Conservation (phyloP, 83 land plant genomes). For the Thuja plicata region DNA sequence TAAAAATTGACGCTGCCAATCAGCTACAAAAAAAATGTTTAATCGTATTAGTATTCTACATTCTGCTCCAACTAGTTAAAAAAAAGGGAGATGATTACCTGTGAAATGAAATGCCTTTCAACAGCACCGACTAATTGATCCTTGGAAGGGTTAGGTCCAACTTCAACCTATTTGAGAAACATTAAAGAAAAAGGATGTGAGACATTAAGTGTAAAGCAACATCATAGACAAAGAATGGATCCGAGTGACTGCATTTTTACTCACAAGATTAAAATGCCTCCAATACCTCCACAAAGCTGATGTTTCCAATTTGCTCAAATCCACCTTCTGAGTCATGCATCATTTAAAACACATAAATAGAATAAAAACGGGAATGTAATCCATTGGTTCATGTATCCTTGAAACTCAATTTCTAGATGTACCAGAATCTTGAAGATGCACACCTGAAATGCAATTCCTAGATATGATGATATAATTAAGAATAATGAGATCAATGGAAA, state of each 20-base stretch:
- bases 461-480: background rate
- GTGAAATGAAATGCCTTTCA: constrained; percentile 53
- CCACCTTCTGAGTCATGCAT: constrained; percentile 40
- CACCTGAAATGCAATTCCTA: background rate
- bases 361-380: background rate
- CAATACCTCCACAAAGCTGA: constrained; percentile 60
- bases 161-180: constrained; percentile 9
- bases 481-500: background rate
- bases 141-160: constrained; percentile 40
- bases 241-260: background rate
- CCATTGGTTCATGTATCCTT: background rate
- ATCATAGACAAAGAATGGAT: background rate
- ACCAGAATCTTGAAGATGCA: background rate
- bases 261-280: constrained; percentile 51
- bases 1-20: background rate
- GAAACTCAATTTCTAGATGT: background rate
- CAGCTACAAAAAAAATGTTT: background rate
- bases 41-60: background rate
- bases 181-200: background rate
- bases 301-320: constrained; percentile 53
- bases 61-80: background rate
- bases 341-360: background rate
- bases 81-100: constrained; percentile 29
- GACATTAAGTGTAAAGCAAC: background rate
- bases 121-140: constrained; percentile 53